Conservation (phyloP, 257 asterid species). For the Misopates orontium region DNA sequence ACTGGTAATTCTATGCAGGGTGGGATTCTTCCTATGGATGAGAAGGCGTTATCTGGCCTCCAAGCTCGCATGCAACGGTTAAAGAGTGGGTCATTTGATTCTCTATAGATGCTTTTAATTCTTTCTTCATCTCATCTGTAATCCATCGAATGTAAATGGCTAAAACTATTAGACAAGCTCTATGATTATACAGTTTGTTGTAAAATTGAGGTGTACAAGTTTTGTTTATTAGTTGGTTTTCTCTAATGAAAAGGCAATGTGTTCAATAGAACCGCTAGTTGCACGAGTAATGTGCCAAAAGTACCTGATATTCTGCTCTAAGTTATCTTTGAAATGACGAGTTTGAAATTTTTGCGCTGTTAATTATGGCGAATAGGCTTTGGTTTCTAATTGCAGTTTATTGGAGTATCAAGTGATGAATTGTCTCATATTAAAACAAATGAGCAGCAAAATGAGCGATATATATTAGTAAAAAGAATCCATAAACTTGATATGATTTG, state of each 20-base stretch:
- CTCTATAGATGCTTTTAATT: slow-evolving; percentile 29
- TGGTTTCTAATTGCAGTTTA: too few species aligned
- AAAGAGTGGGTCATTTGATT: slow-evolving; percentile 85
- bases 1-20: slow-evolving; percentile 51
- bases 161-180: slow-evolving; percentile 27
- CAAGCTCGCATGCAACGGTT: slow-evolving; percentile 99
- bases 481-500: too few species aligned
- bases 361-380: too few species aligned
- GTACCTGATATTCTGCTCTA: too few species aligned
- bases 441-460: too few species aligned
- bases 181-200: slow-evolving; percentile 19
- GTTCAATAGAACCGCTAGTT: slow-evolving; percentile 9
- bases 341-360: too few species aligned
- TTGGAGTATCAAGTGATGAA: too few species aligned
- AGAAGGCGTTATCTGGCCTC: slow-evolving; percentile 92
- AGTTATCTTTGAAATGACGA: too few species aligned
- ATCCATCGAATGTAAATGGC: slow-evolving; percentile 38
- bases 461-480: too few species aligned
- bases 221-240: slow-evolving; percentile 21
- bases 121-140: slow-evolving; percentile 32
- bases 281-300: too few species aligned
- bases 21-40: slow-evolving; percentile 89
- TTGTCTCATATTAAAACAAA: too few species aligned
- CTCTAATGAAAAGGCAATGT: background rate
- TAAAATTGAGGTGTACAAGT: slow-evolving; percentile 26